Conservation (phyloP, 2,329 filamentous ascomycete genomes). For the Nothomitra cinnamomea region DNA sequence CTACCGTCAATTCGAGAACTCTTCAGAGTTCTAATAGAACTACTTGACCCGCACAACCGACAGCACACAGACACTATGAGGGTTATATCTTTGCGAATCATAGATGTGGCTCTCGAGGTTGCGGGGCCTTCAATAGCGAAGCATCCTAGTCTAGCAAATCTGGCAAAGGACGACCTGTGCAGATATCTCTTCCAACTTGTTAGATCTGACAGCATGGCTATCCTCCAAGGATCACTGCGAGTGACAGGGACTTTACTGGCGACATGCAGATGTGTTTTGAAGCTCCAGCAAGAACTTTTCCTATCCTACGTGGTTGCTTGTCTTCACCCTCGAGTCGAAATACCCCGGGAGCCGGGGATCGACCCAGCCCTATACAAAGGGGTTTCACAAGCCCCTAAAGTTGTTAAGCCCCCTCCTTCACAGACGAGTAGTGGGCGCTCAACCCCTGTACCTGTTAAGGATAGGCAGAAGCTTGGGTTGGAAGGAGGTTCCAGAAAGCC, state of each 20-base stretch:
- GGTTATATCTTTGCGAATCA: conserved; percentile 92
- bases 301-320: conserved; percentile 88
- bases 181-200: conserved; percentile 92
- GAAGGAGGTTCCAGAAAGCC: conserved; percentile 86
- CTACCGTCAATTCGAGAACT: conserved; percentile 87
- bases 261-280: conserved; percentile 78
- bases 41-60: conserved; percentile 81
- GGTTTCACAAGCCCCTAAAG: conserved; percentile 79
- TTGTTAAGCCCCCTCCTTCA: conserved; percentile 56
- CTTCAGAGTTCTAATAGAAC: conserved; percentile 82
- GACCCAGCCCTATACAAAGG: conserved; percentile 84
- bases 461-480: conserved; percentile 79
- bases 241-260: conserved; percentile 82
- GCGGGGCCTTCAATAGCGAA: conserved; percentile 87
- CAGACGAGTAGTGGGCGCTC: conserved; percentile 63
- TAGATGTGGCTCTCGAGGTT: conserved; percentile 92
- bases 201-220: conserved; percentile 87
- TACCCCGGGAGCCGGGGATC: conserved; percentile 77
- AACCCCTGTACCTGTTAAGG: conserved; percentile 81
- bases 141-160: conserved; percentile 69
- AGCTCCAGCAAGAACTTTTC: conserved; percentile 92
- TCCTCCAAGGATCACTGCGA: conserved; percentile 80
- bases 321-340: conserved; percentile 83
- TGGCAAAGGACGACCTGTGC: conserved; percentile 87
- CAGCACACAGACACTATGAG: conserved; percentile 90